These are phyloP conservation scores for Leccinum pallidistipes DNA, from an alignment of 1,284 basidiomycete species.

Conservation along the genomic window DNA sequence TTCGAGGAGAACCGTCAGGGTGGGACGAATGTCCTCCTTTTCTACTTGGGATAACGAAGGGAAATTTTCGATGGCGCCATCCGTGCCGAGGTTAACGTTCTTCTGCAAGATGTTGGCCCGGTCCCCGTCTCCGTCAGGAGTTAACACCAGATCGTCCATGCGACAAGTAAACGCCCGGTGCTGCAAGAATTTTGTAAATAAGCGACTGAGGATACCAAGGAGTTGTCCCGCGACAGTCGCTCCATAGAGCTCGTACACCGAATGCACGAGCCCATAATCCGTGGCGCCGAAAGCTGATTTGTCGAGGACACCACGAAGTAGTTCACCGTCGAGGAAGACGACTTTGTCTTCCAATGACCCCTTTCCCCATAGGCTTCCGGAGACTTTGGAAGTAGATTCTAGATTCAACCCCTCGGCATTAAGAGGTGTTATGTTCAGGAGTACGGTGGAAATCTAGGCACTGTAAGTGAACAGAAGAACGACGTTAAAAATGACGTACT, in stretches of 20 bases:
- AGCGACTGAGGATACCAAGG: constrained; percentile 88
- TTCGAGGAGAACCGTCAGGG: constrained; percentile 70
- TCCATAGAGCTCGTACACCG: constrained; percentile 98
- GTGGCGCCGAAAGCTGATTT: constrained; percentile 98
- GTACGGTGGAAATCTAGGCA: constrained; percentile 83
- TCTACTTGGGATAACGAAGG: constrained; percentile 60
- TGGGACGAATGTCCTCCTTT: constrained; percentile 50
- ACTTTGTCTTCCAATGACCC: constrained; percentile 85
- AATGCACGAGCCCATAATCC: constrained; percentile 96
- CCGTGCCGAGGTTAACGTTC: constrained; percentile 76
- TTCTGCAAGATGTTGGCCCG: constrained; percentile 71
- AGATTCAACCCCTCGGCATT: constrained; percentile 86
- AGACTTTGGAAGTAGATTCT: constrained; percentile 85
- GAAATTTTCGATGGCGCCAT: constrained; percentile 90
- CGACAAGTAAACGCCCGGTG: constrained; percentile 98
- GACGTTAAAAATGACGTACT: constrained; percentile 47
- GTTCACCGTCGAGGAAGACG: constrained; percentile 90
- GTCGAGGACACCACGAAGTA: constrained; percentile 92
- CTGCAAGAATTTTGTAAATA: constrained; percentile 97
- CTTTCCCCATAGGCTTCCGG: constrained; percentile 80
- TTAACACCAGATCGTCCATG: constrained; percentile 97
- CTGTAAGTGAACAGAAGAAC: constrained; percentile 4
- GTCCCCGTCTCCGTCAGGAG: constrained; percentile 74
- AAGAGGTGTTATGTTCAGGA: constrained; percentile 88
- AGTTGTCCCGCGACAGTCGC: constrained; percentile 87